phyloP scores from a whole-genome alignment of 2,329 filamentous ascomycete species.

The Didymella pinodella region DNA sequence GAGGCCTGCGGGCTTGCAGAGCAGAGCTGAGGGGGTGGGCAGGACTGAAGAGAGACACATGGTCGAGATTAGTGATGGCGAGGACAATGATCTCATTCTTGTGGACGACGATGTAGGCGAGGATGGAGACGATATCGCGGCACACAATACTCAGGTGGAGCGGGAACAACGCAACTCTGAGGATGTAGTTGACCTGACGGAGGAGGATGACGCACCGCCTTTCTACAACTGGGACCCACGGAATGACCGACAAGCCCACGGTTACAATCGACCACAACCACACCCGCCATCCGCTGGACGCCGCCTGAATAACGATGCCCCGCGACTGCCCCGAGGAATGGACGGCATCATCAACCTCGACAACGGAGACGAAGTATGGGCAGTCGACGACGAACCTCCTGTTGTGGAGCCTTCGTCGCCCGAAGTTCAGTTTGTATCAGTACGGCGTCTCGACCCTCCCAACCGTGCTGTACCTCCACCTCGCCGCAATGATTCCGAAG shows the following conservation, averaged over 20 bases:
- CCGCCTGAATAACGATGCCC: slow-evolving; percentile 5
- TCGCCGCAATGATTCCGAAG: slow-evolving; percentile 27
- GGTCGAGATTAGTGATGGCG: slow-evolving; percentile 17
- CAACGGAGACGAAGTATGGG: slow-evolving; percentile 36
- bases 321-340: slow-evolving; percentile 50
- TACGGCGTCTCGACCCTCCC: slow-evolving; percentile 36
- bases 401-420: slow-evolving; percentile 45
- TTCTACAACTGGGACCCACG: slow-evolving; percentile 4
- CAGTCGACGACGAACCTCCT: slow-evolving; percentile 23
- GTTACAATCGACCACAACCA: neutral
- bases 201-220: slow-evolving; percentile 28
- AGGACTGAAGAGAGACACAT: slow-evolving; percentile 7
- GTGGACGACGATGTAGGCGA: slow-evolving; percentile 12
- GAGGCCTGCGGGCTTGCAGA: slow-evolving; percentile 57
- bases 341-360: slow-evolving; percentile 56
- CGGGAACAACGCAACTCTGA: slow-evolving; percentile 19
- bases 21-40: slow-evolving; percentile 2
- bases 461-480: slow-evolving; percentile 16
- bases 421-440: slow-evolving; percentile 60
- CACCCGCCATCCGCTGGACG: slow-evolving; percentile 1
- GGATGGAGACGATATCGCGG: slow-evolving; percentile 14
- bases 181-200: slow-evolving; percentile 45
- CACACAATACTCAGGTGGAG: slow-evolving; percentile 23
- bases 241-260: slow-evolving; percentile 3
- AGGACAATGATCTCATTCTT: slow-evolving; percentile 14